Evolutionary conservation across 257 asterid genomes (phyloP), one percentile per base, ranked within the genome.

Genomic region (Solanum chilense): DNA sequence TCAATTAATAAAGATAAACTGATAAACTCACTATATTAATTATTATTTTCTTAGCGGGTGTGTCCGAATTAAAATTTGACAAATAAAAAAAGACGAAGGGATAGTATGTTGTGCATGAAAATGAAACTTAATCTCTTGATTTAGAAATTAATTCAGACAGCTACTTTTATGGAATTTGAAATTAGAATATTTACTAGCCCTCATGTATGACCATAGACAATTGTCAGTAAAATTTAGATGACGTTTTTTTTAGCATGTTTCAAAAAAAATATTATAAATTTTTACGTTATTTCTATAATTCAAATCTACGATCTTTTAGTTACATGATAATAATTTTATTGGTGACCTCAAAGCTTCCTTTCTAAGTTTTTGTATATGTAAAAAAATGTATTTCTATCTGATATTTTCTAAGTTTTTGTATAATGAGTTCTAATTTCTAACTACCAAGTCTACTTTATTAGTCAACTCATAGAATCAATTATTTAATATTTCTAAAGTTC

Each of bases 141-240:
- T 84, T 52, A 33, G 11, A 21, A 47, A 23, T 37, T 84, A 76
- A 66, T 69, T 69, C 37, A 94, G 98, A 91, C 92, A 7, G 91
- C 90, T 1, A 90, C 91, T 86, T 92, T 96, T 85, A 91, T 68
- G 21, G 39, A 68, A 27, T 13, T 27, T 68, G 12, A 68, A 6
- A 27, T 95, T 27, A 98, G 98, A 31, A 49, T 94, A 73, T 77
- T 93, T 4, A 62, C 82, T 33, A 90, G 91, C 49, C 73, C 93
- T 41, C 93, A 88, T 89, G 97, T 95, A 87, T 91, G 52, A 49
- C 62, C 41, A 82, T 45, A 42, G 7, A 45, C 12, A n/a, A 78
- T 47, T 75, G 27, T 60, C 12, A 10, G 7, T 49, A 3, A 29
- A 68, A 27, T 68, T 29, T 52, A 0, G 1, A 69, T 69, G 6